Conservation (phyloP, 2,329 filamentous ascomycete genomes). For the Fusarium sp. region DNA sequence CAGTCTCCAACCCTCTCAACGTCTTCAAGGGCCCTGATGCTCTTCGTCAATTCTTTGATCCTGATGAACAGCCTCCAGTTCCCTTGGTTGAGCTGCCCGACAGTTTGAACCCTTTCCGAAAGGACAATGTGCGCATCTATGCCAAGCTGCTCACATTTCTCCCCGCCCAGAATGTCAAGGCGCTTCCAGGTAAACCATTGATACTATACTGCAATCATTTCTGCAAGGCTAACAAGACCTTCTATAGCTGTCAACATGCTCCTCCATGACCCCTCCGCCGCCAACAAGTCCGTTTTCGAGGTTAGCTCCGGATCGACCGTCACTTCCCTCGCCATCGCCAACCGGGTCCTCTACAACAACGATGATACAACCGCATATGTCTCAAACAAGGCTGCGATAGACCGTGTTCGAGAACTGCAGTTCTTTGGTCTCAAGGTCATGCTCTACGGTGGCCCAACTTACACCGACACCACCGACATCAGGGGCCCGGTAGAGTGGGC, state of each 20-base stretch:
- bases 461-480: constrained; percentile 1
- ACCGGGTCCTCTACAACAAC: neutral
- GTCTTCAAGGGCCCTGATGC: constrained; percentile 1
- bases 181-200: neutral
- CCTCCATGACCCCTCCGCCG: neutral
- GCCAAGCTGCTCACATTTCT: constrained; percentile 1
- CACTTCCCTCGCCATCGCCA: neutral
- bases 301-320: constrained; percentile 1
- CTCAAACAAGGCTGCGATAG: neutral
- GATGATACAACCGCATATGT: neutral
- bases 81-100: neutral
- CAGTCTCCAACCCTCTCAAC: neutral
- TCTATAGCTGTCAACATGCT: neutral
- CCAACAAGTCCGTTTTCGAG: neutral
- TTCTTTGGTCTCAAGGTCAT: constrained; percentile 1
- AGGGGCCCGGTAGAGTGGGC: constrained; percentile 1
- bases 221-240: neutral
- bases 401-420: neutral
- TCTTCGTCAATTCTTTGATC: neutral
- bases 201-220: no score
- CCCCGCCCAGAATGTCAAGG: neutral
- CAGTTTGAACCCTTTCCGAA: neutral
- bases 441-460: neutral
- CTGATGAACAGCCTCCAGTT: neutral
- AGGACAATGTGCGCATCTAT: neutral